A percentile compares a stretch with the other conserved stretches of the same genome.
These are phyloP conservation scores for Penicillium mononematosum DNA, from an alignment of 495 filamentous ascomycete genomes.

Conservation along the genomic window DNA sequence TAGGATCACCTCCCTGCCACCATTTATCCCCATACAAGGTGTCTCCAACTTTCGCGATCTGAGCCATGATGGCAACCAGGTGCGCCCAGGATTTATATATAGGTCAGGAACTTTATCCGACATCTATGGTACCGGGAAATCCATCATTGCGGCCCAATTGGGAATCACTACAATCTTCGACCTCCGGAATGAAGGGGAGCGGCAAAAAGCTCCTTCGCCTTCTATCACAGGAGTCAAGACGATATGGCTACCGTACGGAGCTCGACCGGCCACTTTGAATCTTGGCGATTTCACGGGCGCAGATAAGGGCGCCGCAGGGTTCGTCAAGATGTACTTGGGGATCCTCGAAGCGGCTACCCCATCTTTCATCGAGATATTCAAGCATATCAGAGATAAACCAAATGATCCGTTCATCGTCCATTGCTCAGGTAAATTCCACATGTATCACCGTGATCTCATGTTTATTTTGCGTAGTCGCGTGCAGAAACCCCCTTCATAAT, in stretches of 20 bases:
- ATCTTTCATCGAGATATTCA: constrained; percentile 35
- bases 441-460: background rate
- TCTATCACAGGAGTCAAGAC: constrained; percentile 44
- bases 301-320: constrained; percentile 54
- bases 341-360: constrained; percentile 42
- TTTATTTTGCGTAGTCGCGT: background rate
- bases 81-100: constrained; percentile 48
- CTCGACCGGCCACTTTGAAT: constrained; percentile 31
- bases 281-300: constrained; percentile 56
- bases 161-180: constrained; percentile 64
- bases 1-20: constrained; percentile 38
- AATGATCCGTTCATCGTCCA: constrained; percentile 50
- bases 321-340: constrained; percentile 52
- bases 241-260: constrained; percentile 45
- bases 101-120: constrained; percentile 50
- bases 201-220: constrained; percentile 36
- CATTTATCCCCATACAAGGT: constrained; percentile 54
- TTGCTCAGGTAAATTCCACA: constrained; percentile 54
- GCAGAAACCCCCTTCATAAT: background rate
- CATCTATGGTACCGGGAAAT: constrained; percentile 51
- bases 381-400: constrained; percentile 41
- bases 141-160: constrained; percentile 44
- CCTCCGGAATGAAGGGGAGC: constrained; percentile 59
- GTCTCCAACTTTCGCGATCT: constrained; percentile 55
- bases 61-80: constrained; percentile 41